These are phyloP conservation scores for Aquilaria malaccensis DNA, from an alignment of 345 rosid genomes.

Conservation along the genomic window DNA sequence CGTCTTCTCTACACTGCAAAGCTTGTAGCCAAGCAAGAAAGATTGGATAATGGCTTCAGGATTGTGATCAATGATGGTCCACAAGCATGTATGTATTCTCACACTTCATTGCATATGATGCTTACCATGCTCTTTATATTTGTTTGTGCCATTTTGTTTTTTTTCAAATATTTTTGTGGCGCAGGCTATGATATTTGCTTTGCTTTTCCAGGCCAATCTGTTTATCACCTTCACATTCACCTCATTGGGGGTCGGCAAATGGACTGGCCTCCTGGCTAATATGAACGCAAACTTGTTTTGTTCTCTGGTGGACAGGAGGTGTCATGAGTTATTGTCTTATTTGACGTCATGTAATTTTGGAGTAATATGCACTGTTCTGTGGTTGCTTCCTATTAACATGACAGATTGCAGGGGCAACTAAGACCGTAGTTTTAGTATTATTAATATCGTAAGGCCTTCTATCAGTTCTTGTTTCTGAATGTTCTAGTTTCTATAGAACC, in stretches of 20 bases:
- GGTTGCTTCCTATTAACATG: too few species aligned
- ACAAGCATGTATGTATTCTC: conserved; percentile 42
- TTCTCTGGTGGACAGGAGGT: too few species aligned
- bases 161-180: too few species aligned
- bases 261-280: conserved; percentile 99
- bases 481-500: too few species aligned
- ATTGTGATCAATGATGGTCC: conserved; percentile 96
- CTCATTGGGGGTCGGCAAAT: conserved; percentile 94
- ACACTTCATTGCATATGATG: neutral
- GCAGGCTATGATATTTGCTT: too few species aligned
- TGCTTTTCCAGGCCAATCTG: conserved; percentile 70
- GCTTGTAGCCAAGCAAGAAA: conserved; percentile 87
- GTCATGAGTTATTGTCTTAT: too few species aligned
- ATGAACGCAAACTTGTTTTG: neutral
- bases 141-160: neutral
- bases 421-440: too few species aligned
- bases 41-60: conserved; percentile 80
- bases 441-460: too few species aligned
- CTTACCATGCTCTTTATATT: neutral
- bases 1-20: conserved; percentile 85
- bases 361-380: too few species aligned
- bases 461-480: too few species aligned
- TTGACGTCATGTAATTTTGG: too few species aligned
- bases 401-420: too few species aligned
- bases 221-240: conserved; percentile 87